Conservation (phyloP, 306 rosid genomes). For the Corylus americana region DNA sequence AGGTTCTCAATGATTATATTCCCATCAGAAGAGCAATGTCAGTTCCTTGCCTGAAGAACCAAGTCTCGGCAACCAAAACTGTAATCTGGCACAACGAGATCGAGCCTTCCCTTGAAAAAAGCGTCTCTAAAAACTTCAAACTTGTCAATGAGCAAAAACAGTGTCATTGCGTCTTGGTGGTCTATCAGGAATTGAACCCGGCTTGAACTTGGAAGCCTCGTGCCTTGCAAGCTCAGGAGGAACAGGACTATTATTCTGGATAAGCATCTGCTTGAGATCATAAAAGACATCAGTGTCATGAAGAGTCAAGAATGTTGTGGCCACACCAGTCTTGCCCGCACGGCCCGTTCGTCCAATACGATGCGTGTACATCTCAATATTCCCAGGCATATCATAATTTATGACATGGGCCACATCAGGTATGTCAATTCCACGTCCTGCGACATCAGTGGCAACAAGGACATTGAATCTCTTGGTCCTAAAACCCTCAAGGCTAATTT, state of each 20-base stretch:
- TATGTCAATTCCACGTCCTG: constrained; percentile 95
- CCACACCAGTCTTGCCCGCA: constrained; percentile 89
- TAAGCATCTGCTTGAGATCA: constrained; percentile 92
- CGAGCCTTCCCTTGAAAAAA: not conserved
- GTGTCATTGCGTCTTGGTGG: constrained; percentile 84
- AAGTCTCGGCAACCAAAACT: constrained; percentile 2
- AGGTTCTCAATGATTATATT: not conserved
- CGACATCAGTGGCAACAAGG: constrained; percentile 92
- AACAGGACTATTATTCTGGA: constrained; percentile 77
- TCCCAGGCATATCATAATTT: constrained; percentile 87
- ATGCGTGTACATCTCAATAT: constrained; percentile 87
- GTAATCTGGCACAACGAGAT: not conserved
- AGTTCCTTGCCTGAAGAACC: constrained; percentile 23
- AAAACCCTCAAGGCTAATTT: constrained; percentile 87
- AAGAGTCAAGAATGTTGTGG: constrained; percentile 77
- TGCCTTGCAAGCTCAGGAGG: constrained; percentile 93
- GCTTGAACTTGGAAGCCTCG: constrained; percentile 93
- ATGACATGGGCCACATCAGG: constrained; percentile 93
- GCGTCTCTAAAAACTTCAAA: constrained; percentile 7
- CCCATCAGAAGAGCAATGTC: not conserved
- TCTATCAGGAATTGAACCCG: constrained; percentile 84
- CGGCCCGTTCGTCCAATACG: constrained; percentile 93
- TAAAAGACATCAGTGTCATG: constrained; percentile 80
- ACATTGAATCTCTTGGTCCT: constrained; percentile 86
- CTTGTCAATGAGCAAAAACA: constrained; percentile 67